Base-by-base conservation (phyloP, 2,329 filamentous ascomycete genomes). In the Colletotrichum abscissum region DNA sequence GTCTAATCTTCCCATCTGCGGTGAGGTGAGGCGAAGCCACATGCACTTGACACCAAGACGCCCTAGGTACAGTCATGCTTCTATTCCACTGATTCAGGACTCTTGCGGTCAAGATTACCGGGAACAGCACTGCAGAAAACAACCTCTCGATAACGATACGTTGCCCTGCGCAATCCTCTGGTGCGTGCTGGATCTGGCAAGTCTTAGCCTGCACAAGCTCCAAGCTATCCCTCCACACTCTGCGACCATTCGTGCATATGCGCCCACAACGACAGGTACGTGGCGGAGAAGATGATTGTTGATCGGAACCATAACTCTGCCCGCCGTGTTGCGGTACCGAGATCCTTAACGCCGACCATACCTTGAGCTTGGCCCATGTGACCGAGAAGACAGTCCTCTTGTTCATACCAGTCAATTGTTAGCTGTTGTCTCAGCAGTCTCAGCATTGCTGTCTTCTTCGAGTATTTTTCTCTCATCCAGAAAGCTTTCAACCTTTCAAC, bases 231-330 rank as follows among this genome's bases (percentile, higher is more conserved):
- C 33, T 14, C 33, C 59, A 58, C 46, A 58, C 57, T 69, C 63
- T 71, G 58, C 65, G 58, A 58, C 38, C 58, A 72, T 69, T 69
- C 58, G 58, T 72, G 69, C 69, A 72, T 72, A 72, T 72, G 65
- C 64, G 46, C 57, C 69, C 69, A 69, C 58, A 58, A 54, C 58
- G 30, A 67, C 30, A 59, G 52, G 42, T 67, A 26, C 57, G 69
- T 69, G 65, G 52, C 68, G 58, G 65, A 63, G 55, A 35, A 56
- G n/a, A 55, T 64, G 28, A n/a, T 19, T 62, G 62, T 30, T 54
- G 54, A 71, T 70, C 26, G 59, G 67, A n/a, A 58, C 67, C 59
- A n/a, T 57, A 58, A 52, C 28, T 58, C 46, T 64, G n/a, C 16
- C n/a, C 58, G 14, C 33, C 38, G n/a, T 63, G 49, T 35, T 67